Base-by-base conservation (phyloP, 805 yeast species). In the Saccharomycopsis olivae region DNA sequence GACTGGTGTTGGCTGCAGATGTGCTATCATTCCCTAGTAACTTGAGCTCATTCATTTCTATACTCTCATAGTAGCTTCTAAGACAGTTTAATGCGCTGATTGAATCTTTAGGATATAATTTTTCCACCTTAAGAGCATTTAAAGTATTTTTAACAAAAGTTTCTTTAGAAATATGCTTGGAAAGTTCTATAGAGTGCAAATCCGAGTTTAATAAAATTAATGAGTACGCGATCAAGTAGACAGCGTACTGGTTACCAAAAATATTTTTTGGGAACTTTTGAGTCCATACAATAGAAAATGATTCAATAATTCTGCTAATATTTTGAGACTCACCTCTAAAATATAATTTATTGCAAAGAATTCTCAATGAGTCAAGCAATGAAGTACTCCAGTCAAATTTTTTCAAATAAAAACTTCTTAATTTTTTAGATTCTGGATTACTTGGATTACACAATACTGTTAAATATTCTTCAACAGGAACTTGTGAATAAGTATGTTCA, bases 291-390 rank as follows among this genome's bases (percentile, higher is more conserved):
- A 43, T 27, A 4, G 43, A 38, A 31, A 46, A 46, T 3, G 46
- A 42, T 53, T 89, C 96, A 28, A 92, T 79, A 14, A 89, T 73
- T 52, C 96, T 71, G 58, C 89, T 97, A 54, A 92, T 92, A 58
- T 86, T 95, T 54, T 87, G 97, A 0, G 96, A 82, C 60, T 92
- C 99, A 44, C 99, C 99, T 1, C 97, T 96, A 36, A 92, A 68
- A 57, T 98, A 73, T 54, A 92, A 87, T 15, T 83, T 73, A 41
- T 84, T 82, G 50, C 94, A 66, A 44, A 92, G 58, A 41, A 83
- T 69, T 53, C 99, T 71, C 40, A 92, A 64, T 13, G 43, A 38
- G 3, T 47, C 43, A 18, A 46, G 28, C n/a, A 46, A 35, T 3
- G 41, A 37, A 4, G 18, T 28, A 8, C 27, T 29, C 38, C 41